phyloP scores from a whole-genome alignment of 2,329 filamentous ascomycete species.

The Colletotrichum cereale region DNA sequence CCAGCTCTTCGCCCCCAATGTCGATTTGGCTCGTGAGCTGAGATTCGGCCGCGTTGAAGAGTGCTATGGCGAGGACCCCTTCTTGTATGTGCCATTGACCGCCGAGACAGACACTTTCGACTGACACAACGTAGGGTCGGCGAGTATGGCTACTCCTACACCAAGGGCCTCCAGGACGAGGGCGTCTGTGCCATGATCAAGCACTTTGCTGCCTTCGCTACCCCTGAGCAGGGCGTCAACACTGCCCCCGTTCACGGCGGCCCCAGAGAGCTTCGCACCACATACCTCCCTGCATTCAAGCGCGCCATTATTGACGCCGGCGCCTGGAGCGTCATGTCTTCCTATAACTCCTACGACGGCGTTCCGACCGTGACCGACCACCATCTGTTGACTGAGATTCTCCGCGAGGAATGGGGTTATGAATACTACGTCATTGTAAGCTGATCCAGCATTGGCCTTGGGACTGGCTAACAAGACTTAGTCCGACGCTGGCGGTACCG shows the following conservation, averaged over 20 bases:
- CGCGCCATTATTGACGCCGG: slow-evolving; percentile 77
- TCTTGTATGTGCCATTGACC: slow-evolving; percentile 56
- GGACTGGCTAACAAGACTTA: slow-evolving; percentile 3
- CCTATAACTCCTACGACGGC: slow-evolving; percentile 82
- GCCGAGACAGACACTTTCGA: too few relatives aligned
- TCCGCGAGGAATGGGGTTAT: slow-evolving; percentile 80
- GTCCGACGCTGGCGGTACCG: slow-evolving; percentile 76
- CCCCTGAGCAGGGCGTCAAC: slow-evolving; percentile 80
- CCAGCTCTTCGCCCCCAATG: slow-evolving; percentile 79
- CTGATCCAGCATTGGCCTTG: neutral
- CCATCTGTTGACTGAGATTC: slow-evolving; percentile 75
- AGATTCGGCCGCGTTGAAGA: slow-evolving; percentile 82
- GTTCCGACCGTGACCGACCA: slow-evolving; percentile 75
- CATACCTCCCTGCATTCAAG: slow-evolving; percentile 72
- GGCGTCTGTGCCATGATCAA: slow-evolving; percentile 81
- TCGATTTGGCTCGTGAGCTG: slow-evolving; percentile 78
- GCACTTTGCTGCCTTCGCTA: slow-evolving; percentile 78
- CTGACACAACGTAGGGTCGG: slow-evolving; percentile 58
- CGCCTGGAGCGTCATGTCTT: slow-evolving; percentile 78
- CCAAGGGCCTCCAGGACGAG: slow-evolving; percentile 70
- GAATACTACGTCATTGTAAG: slow-evolving; percentile 70
- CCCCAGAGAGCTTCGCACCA: slow-evolving; percentile 66
- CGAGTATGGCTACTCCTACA: slow-evolving; percentile 72
- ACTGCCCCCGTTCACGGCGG: slow-evolving; percentile 69
- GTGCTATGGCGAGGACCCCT: slow-evolving; percentile 77